Conservation (phyloP, 441 rosid species). For the Populus trichocarpa region DNA sequence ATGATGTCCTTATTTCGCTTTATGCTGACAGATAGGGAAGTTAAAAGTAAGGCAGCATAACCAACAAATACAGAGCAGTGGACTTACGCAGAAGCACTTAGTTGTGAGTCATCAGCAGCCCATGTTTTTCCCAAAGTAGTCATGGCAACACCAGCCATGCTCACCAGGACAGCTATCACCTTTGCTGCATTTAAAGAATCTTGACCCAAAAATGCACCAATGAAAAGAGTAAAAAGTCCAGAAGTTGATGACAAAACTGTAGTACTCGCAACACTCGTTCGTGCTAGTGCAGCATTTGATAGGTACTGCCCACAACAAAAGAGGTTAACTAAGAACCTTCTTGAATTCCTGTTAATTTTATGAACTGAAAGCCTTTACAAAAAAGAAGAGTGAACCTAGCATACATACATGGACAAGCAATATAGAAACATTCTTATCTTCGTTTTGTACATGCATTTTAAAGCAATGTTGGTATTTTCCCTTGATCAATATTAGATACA, state of each 20-base stretch:
- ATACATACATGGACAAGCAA: not conserved
- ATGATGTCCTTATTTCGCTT: not conserved
- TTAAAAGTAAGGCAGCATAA: not conserved
- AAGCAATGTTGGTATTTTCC: not conserved
- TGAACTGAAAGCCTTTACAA: not conserved
- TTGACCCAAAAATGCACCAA: slow-evolving; percentile 88
- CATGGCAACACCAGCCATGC: slow-evolving; percentile 97
- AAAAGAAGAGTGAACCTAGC: not conserved
- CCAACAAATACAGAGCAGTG: not conserved
- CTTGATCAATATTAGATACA: not conserved
- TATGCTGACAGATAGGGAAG: not conserved
- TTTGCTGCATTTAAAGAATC: slow-evolving; percentile 76
- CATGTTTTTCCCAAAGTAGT: slow-evolving; percentile 94
- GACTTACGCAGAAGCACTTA: slow-evolving; percentile 59
- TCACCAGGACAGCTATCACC: slow-evolving; percentile 83
- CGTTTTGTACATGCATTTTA: not conserved
- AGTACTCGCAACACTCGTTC: slow-evolving; percentile 96
- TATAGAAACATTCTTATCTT: not conserved
- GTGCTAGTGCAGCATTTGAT: slow-evolving; percentile 97
- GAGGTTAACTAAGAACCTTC: not conserved
- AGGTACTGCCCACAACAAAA: slow-evolving; percentile 54
- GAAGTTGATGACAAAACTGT: slow-evolving; percentile 95
- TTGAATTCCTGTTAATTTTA: slow-evolving; percentile 3
- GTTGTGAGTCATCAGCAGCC: slow-evolving; percentile 83
- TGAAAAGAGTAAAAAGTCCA: slow-evolving; percentile 95